Percentiles rank a stretch among this genome's conserved stretches.
phyloP scores from a whole-genome alignment of 257 asterid species.

The Forsythia viridissima region DNA sequence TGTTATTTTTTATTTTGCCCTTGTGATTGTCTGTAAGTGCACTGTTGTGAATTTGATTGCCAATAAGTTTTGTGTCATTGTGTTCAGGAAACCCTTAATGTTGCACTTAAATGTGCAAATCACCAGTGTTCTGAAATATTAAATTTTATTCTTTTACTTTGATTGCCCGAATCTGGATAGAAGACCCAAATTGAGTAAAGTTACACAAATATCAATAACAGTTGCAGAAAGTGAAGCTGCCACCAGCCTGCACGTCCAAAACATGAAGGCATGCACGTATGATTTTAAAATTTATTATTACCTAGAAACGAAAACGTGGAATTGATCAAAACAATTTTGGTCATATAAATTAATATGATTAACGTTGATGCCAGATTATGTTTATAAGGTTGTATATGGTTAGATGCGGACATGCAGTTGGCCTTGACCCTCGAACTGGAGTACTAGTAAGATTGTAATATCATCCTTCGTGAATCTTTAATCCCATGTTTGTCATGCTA shows the following conservation, averaged over 20 bases:
- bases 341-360: too few species aligned
- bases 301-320: too few species aligned
- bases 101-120: neutral
- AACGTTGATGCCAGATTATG: neutral
- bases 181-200: too few species aligned
- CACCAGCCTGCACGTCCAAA: too few species aligned
- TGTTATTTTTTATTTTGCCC: constrained; percentile 8
- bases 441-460: neutral
- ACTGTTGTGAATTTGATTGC: constrained; percentile 31
- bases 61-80: neutral
- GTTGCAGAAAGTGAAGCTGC: neutral
- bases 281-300: too few species aligned
- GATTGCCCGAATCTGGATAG: too few species aligned
- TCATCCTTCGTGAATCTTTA: too few species aligned
- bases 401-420: neutral
- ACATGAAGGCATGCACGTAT: too few species aligned
- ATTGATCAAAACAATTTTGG: too few species aligned
- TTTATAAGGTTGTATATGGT: neutral
- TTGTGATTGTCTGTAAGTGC: constrained; percentile 21
- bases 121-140: neutral
- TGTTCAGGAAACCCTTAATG: neutral
- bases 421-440: neutral
- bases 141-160: too few species aligned
- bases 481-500: too few species aligned
- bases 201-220: neutral